These are phyloP conservation scores for Erodium chrysanthum DNA, from an alignment of 441 rosid species.

Conservation along the genomic window DNA sequence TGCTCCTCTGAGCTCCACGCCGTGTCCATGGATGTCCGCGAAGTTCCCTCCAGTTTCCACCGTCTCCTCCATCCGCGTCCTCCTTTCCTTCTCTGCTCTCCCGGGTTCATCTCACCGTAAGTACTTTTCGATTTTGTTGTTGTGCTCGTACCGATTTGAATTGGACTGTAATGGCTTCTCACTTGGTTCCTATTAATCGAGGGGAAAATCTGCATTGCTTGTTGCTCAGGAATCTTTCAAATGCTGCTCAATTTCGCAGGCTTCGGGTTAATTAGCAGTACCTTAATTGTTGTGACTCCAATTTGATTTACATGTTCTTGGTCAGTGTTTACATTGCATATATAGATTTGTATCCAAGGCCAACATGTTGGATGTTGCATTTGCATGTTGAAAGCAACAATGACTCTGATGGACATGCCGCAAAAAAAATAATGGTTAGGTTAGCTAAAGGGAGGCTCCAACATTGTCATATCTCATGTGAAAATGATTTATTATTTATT, in stretches of 20 bases:
- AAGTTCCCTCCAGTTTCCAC: conserved; percentile 28
- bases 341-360: not conserved
- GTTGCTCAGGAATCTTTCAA: not conserved
- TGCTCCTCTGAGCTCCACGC: conserved; percentile 25
- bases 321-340: not conserved
- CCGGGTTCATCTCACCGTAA: conserved; percentile 32
- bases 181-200: no score
- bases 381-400: not conserved
- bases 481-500: not conserved
- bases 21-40: conserved; percentile 40
- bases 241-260: not conserved
- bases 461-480: not conserved
- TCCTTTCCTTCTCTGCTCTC: conserved; percentile 16
- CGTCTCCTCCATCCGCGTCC: conserved; percentile 27
- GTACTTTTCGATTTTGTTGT: conserved; percentile 7
- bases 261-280: not conserved
- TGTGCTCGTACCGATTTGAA: not conserved
- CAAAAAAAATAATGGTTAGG: not conserved
- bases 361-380: not conserved
- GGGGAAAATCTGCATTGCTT: no score
- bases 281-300: not conserved
- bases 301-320: not conserved
- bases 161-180: not conserved
- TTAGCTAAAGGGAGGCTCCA: not conserved
- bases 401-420: not conserved